Conservation (phyloP, 345 rosid genomes). For the Sisymbrium altissimum region DNA sequence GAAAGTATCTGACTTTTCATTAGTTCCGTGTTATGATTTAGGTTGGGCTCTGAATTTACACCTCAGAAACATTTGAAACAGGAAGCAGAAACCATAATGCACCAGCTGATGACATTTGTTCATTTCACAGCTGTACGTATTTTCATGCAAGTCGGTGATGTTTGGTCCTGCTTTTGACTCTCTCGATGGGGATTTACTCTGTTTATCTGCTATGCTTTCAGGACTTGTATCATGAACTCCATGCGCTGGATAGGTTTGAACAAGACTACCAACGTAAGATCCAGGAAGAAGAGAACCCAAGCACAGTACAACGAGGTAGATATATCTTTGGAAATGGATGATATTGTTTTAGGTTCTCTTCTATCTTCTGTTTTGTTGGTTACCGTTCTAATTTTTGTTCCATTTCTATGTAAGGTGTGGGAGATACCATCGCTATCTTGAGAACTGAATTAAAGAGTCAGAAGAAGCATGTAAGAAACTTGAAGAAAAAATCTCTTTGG, state of each 20-base stretch:
- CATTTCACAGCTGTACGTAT: constrained; percentile 87
- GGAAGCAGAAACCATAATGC: constrained; percentile 69
- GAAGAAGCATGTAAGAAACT: constrained; percentile 78
- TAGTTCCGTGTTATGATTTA: constrained; percentile 35
- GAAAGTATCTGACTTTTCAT: constrained; percentile 18
- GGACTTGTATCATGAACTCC: constrained; percentile 97
- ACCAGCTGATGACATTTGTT: constrained; percentile 71
- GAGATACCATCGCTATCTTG: constrained; percentile 83
- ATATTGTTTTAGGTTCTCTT: neutral
- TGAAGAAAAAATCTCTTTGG: constrained; percentile 97
- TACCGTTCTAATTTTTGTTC: neutral
- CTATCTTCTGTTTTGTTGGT: constrained; percentile 4
- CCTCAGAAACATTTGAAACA: constrained; percentile 74
- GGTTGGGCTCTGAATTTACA: constrained; percentile 76
- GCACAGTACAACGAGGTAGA: constrained; percentile 69
- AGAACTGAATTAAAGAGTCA: constrained; percentile 92
- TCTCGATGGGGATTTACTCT: neutral
- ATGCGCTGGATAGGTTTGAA: constrained; percentile 95
- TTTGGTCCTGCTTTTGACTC: neutral
- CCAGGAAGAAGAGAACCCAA: constrained; percentile 83
- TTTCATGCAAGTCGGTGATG: constrained; percentile 7
- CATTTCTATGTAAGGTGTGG: constrained; percentile 36
- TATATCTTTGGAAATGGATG: neutral
- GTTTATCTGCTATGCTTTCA: constrained; percentile 30
- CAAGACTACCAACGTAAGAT: constrained; percentile 96